Conservation (phyloP, 257 asterid genomes). For the Ophiorrhiza pumila region DNA sequence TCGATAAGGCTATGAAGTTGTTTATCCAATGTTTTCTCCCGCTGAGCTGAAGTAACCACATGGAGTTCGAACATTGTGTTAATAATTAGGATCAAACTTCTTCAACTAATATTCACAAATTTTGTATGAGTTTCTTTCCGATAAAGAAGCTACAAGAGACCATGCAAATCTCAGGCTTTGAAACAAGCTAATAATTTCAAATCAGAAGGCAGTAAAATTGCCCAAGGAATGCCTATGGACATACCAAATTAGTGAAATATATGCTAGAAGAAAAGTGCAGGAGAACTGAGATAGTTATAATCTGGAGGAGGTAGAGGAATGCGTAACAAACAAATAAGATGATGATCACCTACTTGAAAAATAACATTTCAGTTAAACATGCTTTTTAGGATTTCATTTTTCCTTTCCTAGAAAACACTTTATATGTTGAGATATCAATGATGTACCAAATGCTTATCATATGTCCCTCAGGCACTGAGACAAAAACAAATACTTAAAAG, state of each 20-base stretch:
- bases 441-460: neutral
- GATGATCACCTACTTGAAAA: neutral
- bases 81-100: neutral
- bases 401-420: neutral
- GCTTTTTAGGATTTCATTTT: neutral
- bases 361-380: neutral
- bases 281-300: neutral
- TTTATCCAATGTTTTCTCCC: slow-evolving; percentile 81
- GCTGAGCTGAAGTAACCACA: slow-evolving; percentile 62
- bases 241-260: neutral
- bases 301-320: neutral
- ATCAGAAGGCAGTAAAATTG: neutral
- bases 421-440: neutral
- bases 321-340: neutral
- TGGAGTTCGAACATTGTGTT: neutral
- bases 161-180: neutral
- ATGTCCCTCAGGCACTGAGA: neutral
- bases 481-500: neutral
- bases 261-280: neutral
- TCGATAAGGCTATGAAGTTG: slow-evolving; percentile 93
- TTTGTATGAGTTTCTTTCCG: too few species aligned
- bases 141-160: neutral
- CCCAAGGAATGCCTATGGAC: neutral
- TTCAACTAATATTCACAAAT: neutral
- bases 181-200: neutral